phyloP scores from a whole-genome alignment of 306 rosid species.

The Lathyrus sativus region DNA sequence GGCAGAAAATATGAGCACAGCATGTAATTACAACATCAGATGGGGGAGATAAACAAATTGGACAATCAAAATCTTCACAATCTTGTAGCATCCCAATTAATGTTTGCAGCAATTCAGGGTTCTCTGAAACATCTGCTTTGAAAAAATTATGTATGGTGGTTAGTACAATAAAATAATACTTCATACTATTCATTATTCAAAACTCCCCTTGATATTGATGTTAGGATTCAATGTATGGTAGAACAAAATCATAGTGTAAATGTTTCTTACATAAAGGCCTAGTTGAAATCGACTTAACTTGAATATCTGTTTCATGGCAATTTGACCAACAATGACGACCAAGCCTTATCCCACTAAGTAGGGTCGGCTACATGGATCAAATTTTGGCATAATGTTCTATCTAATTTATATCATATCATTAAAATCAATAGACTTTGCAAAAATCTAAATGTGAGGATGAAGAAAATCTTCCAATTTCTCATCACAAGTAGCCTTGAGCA shows the following conservation, averaged over 20 bases:
- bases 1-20: conserved; percentile 83
- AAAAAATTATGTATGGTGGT: conserved; percentile 25
- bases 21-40: conserved; percentile 61
- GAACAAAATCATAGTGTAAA: not conserved
- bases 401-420: not conserved
- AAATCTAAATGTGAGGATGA: not conserved
- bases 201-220: not conserved
- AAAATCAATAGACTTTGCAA: not conserved
- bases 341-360: too few species aligned
- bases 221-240: not conserved
- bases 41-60: conserved; percentile 73
- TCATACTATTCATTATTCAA: not conserved
- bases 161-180: not conserved
- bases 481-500: too few species aligned
- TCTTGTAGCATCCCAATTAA: conserved; percentile 69
- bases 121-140: conserved; percentile 66
- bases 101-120: conserved; percentile 69
- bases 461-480: not conserved
- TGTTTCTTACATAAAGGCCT: not conserved
- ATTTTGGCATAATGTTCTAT: too few species aligned
- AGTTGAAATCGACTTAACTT: not conserved
- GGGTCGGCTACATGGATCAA: too few species aligned
- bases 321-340: not conserved
- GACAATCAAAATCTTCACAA: conserved; percentile 87
- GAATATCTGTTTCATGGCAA: not conserved